Evolutionary conservation across 1,139 yeast species (phyloP).

Genomic region (Sugiyamaella neomexicana): DNA sequence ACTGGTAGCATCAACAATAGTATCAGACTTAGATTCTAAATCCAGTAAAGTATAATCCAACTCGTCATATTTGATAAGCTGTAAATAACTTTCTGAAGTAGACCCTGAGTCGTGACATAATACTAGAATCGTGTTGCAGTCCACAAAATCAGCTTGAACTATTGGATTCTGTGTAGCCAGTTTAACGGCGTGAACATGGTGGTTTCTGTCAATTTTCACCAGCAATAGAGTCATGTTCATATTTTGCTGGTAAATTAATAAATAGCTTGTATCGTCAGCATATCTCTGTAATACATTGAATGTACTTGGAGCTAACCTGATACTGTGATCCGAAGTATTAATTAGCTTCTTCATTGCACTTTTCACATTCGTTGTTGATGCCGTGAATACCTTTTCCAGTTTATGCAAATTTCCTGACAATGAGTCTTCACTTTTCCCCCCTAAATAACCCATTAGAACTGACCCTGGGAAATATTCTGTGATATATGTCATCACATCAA

Average conservation of each 20-base stretch:
- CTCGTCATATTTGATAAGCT: background rate
- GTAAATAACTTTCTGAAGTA: background rate
- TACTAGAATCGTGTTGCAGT: slow-evolving; percentile 24
- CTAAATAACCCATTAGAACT: slow-evolving; percentile 13
- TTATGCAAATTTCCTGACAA: background rate
- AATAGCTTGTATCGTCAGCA: background rate
- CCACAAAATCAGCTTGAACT: slow-evolving; percentile 28
- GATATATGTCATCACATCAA: slow-evolving; percentile 30
- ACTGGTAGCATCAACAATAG: background rate
- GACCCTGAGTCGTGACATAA: slow-evolving; percentile 4
- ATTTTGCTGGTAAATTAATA: slow-evolving; percentile 10
- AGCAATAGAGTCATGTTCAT: background rate
- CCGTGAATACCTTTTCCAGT: slow-evolving; percentile 9
- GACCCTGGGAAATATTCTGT: slow-evolving; percentile 23
- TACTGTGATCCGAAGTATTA: background rate
- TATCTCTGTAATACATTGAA: slow-evolving; percentile 8
- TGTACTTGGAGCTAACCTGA: slow-evolving; percentile 3
- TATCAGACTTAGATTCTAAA: background rate
- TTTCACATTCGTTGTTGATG: slow-evolving; percentile 2
- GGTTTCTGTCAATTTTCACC: background rate
- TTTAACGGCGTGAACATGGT: background rate
- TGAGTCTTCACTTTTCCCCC: background rate
- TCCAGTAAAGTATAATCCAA: background rate
- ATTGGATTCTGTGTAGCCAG: background rate
- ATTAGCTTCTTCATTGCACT: slow-evolving; percentile 15